phyloP scores from a whole-genome alignment of 1,284 basidiomycete species.

The Stygiomarasmius scandens region DNA sequence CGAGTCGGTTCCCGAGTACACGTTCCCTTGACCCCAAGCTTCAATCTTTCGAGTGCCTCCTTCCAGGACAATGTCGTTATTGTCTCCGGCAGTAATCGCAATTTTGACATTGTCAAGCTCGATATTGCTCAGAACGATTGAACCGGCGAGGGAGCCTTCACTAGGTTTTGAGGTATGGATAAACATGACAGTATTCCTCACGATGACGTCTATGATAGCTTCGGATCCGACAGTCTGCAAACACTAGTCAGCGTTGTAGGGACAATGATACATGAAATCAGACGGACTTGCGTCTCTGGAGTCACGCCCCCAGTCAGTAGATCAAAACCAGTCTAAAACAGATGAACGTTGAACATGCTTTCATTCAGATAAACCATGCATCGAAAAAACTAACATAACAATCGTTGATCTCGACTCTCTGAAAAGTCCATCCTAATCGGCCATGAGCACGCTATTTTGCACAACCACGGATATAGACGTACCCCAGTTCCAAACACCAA shows the following conservation, averaged over 20 bases:
- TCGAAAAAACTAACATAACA: slow-evolving; percentile 39
- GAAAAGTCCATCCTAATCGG: slow-evolving; percentile 45
- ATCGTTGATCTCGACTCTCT: slow-evolving; percentile 51
- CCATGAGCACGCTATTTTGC: no score
- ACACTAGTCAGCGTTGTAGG: no score
- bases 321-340: slow-evolving; percentile 45
- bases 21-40: slow-evolving; percentile 75
- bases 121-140: slow-evolving; percentile 52
- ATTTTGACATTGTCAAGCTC: slow-evolving; percentile 33
- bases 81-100: no score
- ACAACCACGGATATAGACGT: no score
- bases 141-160: slow-evolving; percentile 34
- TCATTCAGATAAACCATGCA: slow-evolving; percentile 42
- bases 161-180: slow-evolving; percentile 29
- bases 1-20: slow-evolving; percentile 53
- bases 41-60: slow-evolving; percentile 37
- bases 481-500: slow-evolving; percentile 59
- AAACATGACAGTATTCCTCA: slow-evolving; percentile 38
- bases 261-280: no score
- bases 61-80: no score
- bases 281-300: no score
- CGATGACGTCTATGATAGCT: slow-evolving; percentile 51
- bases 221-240: no score
- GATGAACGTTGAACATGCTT: no score
- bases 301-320: no score